phyloP scores from a whole-genome alignment of 2,329 filamentous ascomycete species.

The Blastomyces parvus region DNA sequence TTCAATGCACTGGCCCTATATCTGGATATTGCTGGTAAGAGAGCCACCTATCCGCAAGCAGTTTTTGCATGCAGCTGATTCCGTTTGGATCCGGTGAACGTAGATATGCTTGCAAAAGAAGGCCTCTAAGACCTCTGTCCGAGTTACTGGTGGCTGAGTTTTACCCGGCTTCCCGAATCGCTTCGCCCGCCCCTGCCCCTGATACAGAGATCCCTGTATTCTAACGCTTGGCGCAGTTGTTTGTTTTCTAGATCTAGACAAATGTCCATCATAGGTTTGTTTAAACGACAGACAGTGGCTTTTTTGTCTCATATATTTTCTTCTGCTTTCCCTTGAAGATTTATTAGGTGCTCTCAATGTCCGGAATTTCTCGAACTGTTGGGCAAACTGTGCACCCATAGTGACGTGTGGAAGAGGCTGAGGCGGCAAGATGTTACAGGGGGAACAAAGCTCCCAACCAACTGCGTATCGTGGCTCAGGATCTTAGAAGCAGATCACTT shows the following conservation, averaged over 20 bases:
- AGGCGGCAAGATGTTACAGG: neutral
- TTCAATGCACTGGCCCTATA: constrained; percentile 58
- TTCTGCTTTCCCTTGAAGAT: neutral
- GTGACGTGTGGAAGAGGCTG: constrained; percentile 2
- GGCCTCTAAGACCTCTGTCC: constrained; percentile 32
- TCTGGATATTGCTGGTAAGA: constrained; percentile 54
- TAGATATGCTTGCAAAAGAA: constrained; percentile 61
- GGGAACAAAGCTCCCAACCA: neutral
- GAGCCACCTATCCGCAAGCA: neutral
- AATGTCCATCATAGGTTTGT: neutral
- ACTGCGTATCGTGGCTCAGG: neutral
- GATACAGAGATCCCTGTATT: neutral
- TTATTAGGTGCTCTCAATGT: neutral
- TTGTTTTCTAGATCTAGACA: neutral
- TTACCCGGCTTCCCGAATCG: neutral
- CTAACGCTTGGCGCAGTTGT: neutral
- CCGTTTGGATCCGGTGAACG: neutral
- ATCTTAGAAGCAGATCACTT: neutral
- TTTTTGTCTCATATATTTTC: neutral
- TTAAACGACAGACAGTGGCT: neutral
- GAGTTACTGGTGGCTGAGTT: neutral
- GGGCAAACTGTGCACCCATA: neutral
- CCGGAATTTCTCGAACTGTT: neutral
- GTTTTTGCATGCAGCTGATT: constrained; percentile 1
- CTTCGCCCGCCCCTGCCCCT: neutral